Evolutionary conservation across 768 basidiomycete species (phyloP).

Genomic region (Boletus vinaceobasis): DNA sequence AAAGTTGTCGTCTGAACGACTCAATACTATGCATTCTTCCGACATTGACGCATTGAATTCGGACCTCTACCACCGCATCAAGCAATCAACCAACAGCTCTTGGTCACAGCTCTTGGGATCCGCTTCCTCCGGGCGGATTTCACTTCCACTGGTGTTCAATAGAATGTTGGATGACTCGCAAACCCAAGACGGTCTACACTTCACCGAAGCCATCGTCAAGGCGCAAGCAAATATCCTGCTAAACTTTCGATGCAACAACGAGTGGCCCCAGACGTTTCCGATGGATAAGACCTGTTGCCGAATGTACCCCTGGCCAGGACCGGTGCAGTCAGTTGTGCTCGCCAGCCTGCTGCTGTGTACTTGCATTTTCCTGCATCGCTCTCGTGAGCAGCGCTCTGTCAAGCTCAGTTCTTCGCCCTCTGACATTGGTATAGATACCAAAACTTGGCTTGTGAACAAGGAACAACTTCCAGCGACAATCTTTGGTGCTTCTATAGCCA

Average conservation of each 20-base stretch:
- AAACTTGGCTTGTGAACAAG: slow-evolving; percentile 14
- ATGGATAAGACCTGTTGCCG: slow-evolving; percentile 80
- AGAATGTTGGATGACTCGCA: slow-evolving; percentile 66
- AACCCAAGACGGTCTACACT: slow-evolving; percentile 87
- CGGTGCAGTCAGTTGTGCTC: slow-evolving; percentile 54
- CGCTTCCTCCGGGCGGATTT: slow-evolving; percentile 36
- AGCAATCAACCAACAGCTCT: slow-evolving; percentile 31
- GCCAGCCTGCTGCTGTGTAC: slow-evolving; percentile 46
- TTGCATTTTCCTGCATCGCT: slow-evolving; percentile 44
- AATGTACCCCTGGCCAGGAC: slow-evolving; percentile 63
- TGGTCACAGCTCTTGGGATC: slow-evolving; percentile 29
- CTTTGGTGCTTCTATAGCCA: slow-evolving; percentile 61
- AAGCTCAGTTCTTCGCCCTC: slow-evolving; percentile 9
- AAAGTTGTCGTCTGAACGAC: slow-evolving; percentile 63
- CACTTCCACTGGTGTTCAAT: slow-evolving; percentile 79
- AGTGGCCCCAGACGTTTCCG: slow-evolving; percentile 57
- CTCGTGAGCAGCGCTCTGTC: slow-evolving; percentile 17
- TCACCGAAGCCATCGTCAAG: slow-evolving; percentile 55
- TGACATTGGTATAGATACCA: slow-evolving; percentile 18
- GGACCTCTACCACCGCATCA: slow-evolving; percentile 68
- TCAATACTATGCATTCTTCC: slow-evolving; percentile 63
- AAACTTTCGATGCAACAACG: slow-evolving; percentile 78
- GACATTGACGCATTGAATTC: slow-evolving; percentile 93
- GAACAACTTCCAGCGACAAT: slow-evolving; percentile 44
- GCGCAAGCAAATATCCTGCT: slow-evolving; percentile 75